Evolutionary conservation across 148 eudicot species (phyloP).

Genomic region (Rhododendron simsii): DNA sequence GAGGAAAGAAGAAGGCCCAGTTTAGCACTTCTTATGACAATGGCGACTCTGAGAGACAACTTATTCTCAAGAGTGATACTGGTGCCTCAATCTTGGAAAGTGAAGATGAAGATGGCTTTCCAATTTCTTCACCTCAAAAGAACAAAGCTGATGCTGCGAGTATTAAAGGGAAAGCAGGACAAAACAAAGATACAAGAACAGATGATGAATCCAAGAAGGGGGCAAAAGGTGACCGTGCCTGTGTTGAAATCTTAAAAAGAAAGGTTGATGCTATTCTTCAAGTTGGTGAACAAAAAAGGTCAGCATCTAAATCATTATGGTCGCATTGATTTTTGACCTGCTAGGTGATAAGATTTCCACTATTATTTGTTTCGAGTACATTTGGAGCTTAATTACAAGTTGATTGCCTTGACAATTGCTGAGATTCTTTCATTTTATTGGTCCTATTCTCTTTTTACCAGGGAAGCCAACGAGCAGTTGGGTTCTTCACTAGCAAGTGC

Average conservation of each 20-base stretch:
- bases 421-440: neutral
- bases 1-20: conserved; percentile 43
- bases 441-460: conserved; percentile 4
- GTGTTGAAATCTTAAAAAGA: conserved; percentile 45
- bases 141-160: conserved; percentile 24
- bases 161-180: conserved; percentile 21
- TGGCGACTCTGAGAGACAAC: conserved; percentile 25
- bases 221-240: conserved; percentile 26
- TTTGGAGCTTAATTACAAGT: conserved; percentile 1
- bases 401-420: neutral
- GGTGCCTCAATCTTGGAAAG: conserved; percentile 44
- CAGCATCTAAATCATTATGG: neutral
- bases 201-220: conserved; percentile 34
- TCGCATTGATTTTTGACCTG: neutral
- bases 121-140: conserved; percentile 37
- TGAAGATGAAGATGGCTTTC: conserved; percentile 99
- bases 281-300: conserved; percentile 55
- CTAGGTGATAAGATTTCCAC: neutral
- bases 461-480: conserved; percentile 15
- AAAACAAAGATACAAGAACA: conserved; percentile 6
- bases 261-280: conserved; percentile 41
- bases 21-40: conserved; percentile 20
- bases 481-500: conserved; percentile 14
- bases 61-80: conserved; percentile 35
- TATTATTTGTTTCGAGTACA: neutral